Evolutionary conservation across 208 protist species (phyloP), one percentile per base, ranked within the genome.

Genomic region (Trypanosoma avium): DNA sequence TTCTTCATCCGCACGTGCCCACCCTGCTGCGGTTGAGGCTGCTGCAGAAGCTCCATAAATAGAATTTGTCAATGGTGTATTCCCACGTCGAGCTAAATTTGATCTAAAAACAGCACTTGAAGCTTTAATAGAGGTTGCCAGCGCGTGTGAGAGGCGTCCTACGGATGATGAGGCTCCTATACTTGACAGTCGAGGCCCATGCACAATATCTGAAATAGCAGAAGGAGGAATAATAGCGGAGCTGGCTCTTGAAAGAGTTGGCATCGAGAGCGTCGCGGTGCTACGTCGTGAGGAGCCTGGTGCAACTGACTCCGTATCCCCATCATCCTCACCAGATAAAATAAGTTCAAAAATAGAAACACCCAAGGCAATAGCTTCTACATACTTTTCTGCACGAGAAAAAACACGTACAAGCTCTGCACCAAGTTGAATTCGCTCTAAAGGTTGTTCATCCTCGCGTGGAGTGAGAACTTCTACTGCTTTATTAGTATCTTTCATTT

Each of bases 281-380:
- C 71, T 69, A 27, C 85, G 73, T 21, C 63, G 52, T 19, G 61
- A 67, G n/a, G 76, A 76, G 17, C 85, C 85, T 0, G 82, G 80
- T 8, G 82, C 86, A 30, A 93, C 82, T 5, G 86, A 93, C 60
- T 89, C 76, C 19, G 84, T 75, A 49, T 96, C 90, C 19, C 90
- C 90, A 61, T 92, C 90, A 46, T 96, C 86, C 35, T 80, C 65
- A 49, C 82, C 88, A 38, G 81, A 85, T 12, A 92, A 64, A 50
- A 96, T 77, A 10, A 92, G 30, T 49, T 93, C 83, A 45, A 92
- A 92, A 29, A 96, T 74, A n/a, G 84, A 85, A 30, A 96, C 83
- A 13, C 90, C 86, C 4, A 93, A 67, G 24, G 82, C 82, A 56
- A 96, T 88, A 2, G 87, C 84, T 67, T 93, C 82, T 19, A 89